These are phyloP conservation scores for Neophaeococcomyces aloes DNA, from an alignment of 2,329 filamentous ascomycete species.

Conservation along the genomic window DNA sequence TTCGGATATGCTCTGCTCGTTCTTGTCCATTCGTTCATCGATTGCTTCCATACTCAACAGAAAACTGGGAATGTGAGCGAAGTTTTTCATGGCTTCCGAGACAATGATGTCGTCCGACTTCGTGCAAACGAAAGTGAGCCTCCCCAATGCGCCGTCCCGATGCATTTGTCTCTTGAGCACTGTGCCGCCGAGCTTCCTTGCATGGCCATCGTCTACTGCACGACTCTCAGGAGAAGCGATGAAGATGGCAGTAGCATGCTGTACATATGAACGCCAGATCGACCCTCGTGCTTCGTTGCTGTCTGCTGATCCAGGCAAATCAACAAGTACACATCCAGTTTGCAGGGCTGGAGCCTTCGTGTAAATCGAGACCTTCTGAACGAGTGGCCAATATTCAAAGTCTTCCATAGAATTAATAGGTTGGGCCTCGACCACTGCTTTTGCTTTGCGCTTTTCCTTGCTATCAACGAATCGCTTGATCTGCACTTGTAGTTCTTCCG, in stretches of 20 bases:
- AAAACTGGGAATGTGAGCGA: conserved; percentile 23
- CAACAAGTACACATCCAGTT: conserved; percentile 46
- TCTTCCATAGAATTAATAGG: no score
- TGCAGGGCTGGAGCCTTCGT: conserved; percentile 41
- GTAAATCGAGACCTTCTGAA: conserved; percentile 37
- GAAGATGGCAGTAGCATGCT: no score
- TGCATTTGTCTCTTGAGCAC: conserved; percentile 50
- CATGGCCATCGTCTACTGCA: conserved; percentile 52
- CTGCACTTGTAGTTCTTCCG: conserved; percentile 35
- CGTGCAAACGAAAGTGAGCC: conserved; percentile 51
- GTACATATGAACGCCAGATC: no score
- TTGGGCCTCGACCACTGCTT: no score
- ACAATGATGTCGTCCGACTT: conserved; percentile 53
- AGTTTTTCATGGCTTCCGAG: conserved; percentile 29
- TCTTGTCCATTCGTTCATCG: conserved; percentile 9
- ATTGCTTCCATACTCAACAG: conserved; percentile 15
- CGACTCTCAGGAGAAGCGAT: no score
- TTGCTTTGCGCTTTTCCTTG: conserved; percentile 43
- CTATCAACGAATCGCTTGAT: conserved; percentile 47
- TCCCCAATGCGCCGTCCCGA: conserved; percentile 45
- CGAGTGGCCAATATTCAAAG: conserved; percentile 34
- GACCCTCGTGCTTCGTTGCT: conserved; percentile 50
- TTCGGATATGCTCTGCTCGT: conserved; percentile 39
- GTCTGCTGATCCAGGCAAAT: conserved; percentile 51
- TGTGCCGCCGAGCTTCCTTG: conserved; percentile 49